Base-by-base conservation (phyloP, 1,139 yeast species). In the Pichia sp. region DNA sequence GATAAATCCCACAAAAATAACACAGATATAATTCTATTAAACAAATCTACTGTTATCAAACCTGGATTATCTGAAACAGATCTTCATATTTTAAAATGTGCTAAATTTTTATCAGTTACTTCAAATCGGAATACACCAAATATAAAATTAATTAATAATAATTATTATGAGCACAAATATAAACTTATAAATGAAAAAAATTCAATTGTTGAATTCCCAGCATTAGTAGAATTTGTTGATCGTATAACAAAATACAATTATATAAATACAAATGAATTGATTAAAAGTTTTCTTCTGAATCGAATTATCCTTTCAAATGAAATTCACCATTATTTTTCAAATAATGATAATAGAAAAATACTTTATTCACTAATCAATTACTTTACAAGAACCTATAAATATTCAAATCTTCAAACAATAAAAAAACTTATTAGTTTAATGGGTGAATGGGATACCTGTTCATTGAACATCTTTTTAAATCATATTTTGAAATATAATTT, bases 261-360 rank as follows among this genome's bases (percentile, higher is more conserved):
- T 23, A 9, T 41, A 10, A 44, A 44, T 21, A 33, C 32, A 15
- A 44, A 34, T 24, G 32, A 33, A 13, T n/a, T 13, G n/a, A 44
- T 44, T 2, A 30, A 29, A 26, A 33, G 31, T 18, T 44, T 44
- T 10, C 7, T 44, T 1, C 34, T 38, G 8, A 31, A 38, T 7
- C 23, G 47, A 27, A 18, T 44, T 13, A 27, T 43, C 4, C 21
- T 31, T 18, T 32, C 34, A 13, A n/a, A 20, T 6, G 35, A 38
- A 3, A 27, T 20, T 15, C 28, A 23, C 1, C 3, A 9, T 2
- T 13, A 38, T 5, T 24, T 44, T 9, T n/a, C n/a, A n/a, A n/a
- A n/a, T n/a, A 33, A 20, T 18, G 26, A 35, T 1, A 35, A 38
- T 24, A 35, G 10, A 27, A 13, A 18, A 6, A 13, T 44, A 26